Conservation (phyloP, 2,329 filamentous ascomycete species). For the Colletotrichum tanaceti region DNA sequence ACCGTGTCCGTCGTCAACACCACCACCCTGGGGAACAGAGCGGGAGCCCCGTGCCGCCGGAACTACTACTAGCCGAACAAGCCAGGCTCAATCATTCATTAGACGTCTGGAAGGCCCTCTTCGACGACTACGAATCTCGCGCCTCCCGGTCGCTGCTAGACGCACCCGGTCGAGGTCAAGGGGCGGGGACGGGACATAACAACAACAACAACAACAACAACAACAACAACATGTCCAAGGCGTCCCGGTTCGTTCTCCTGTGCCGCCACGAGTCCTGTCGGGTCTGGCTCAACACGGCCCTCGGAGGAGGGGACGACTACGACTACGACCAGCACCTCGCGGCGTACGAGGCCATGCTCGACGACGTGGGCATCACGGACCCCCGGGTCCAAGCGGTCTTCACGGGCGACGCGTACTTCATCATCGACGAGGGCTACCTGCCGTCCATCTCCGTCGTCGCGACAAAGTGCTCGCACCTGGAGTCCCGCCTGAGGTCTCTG, state of each 20-base stretch:
- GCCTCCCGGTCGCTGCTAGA: neutral
- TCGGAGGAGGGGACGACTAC: neutral
- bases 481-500: constrained; percentile 4
- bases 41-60: neutral
- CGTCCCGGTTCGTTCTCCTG: neutral
- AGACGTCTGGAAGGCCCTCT: neutral
- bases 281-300: constrained; percentile 19
- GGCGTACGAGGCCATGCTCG: neutral
- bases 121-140: constrained; percentile 6
- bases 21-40: neutral
- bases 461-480: constrained; percentile 16
- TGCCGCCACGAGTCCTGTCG: constrained; percentile 14
- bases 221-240: neutral
- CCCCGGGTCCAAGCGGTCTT: neutral
- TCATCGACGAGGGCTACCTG: constrained; percentile 16
- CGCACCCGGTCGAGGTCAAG: neutral
- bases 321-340: constrained; percentile 1
- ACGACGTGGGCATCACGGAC: constrained; percentile 2
- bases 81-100: neutral
- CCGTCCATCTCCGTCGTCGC: constrained; percentile 12
- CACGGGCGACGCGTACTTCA: neutral
- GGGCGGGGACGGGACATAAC: no score
- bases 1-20: no score
- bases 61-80: constrained; percentile 12
- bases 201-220: no score